These are phyloP conservation scores for Hirsutella minnesotensis DNA, from an alignment of 2,329 filamentous ascomycete species.

Conservation along the genomic window DNA sequence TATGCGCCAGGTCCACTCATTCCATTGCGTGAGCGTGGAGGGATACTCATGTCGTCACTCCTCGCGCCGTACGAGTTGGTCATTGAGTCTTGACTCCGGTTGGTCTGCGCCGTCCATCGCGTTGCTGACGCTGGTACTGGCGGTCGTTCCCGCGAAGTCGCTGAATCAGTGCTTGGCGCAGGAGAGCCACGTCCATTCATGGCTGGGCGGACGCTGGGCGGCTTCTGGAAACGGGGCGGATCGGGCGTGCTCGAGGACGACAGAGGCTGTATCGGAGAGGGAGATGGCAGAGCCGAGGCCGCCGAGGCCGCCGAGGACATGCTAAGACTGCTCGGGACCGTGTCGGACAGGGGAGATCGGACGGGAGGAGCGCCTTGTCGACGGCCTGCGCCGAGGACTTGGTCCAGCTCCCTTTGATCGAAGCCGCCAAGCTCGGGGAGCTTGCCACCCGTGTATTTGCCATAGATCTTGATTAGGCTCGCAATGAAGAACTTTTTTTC, in stretches of 20 bases:
- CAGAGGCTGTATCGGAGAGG: slow-evolving; percentile 6
- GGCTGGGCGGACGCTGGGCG: slow-evolving; percentile 19
- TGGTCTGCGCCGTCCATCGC: slow-evolving; percentile 34
- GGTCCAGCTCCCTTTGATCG: slow-evolving; percentile 64
- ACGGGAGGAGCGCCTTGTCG: slow-evolving; percentile 17
- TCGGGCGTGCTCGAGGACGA: slow-evolving; percentile 11
- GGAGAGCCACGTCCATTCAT: slow-evolving; percentile 35
- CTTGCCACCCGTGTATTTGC: slow-evolving; percentile 87
- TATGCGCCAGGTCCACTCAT: slow-evolving; percentile 25
- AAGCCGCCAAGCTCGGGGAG: slow-evolving; percentile 73
- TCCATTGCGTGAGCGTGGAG: slow-evolving; percentile 42
- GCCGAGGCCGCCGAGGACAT: slow-evolving; percentile 7
- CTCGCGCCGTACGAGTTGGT: slow-evolving; percentile 31
- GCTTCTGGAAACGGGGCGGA: slow-evolving; percentile 14
- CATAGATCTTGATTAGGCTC: slow-evolving; percentile 89
- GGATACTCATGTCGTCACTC: slow-evolving; percentile 40
- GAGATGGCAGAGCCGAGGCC: slow-evolving; percentile 6
- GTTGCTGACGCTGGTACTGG: slow-evolving; percentile 30
- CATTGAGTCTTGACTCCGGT: slow-evolving; percentile 47
- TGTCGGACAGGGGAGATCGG: slow-evolving; percentile 16
- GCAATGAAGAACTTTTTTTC: slow-evolving; percentile 99
- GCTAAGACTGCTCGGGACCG: slow-evolving; percentile 10
- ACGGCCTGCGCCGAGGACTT: slow-evolving; percentile 52
- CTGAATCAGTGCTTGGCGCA: slow-evolving; percentile 39
- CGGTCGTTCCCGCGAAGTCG: slow-evolving; percentile 23